A percentile compares a stretch with the other conserved stretches of the same genome.
Conservation (phyloP, 345 rosid species). For the Gossypium ekmanianum region DNA sequence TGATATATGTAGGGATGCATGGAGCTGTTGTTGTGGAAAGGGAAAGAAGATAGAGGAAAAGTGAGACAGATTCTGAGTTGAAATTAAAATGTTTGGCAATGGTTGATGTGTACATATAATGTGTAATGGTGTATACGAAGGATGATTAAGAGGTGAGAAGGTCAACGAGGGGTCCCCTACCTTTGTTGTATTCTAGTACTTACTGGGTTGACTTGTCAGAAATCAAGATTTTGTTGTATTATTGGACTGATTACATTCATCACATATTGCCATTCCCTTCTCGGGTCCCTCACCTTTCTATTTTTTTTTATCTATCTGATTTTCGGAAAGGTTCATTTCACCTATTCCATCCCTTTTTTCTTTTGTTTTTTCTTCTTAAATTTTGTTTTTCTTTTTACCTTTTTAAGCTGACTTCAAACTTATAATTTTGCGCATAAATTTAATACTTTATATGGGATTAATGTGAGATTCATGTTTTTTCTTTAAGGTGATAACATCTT, state of each 20-base stretch:
- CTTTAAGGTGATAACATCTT: too few relatives aligned
- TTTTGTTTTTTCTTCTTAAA: not conserved
- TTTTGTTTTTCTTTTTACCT: not conserved
- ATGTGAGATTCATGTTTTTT: too few relatives aligned
- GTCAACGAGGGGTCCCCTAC: constrained; percentile 37
- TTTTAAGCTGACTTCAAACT: too few relatives aligned
- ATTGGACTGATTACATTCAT: constrained; percentile 16
- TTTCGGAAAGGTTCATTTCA: not conserved
- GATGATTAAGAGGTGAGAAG: constrained; percentile 15
- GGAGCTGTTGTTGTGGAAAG: not conserved
- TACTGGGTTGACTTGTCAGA: constrained; percentile 40
- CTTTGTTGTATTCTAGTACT: not conserved
- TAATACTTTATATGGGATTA: too few relatives aligned
- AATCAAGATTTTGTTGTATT: constrained; percentile 24
- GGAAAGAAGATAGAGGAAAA: not conserved
- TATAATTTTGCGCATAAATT: too few relatives aligned
- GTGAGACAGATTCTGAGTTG: constrained; percentile 21
- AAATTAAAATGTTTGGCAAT: not conserved
- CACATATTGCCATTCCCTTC: not conserved
- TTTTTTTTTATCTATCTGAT: not conserved
- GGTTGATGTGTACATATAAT: too few relatives aligned
- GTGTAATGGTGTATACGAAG: not conserved
- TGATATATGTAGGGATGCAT: not conserved
- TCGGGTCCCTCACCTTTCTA: constrained; percentile 6
- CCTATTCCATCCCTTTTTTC: not conserved